A percentile compares a stretch with the other conserved stretches of the same genome.
These are phyloP conservation scores for Recurvomyces mirabilis DNA, from an alignment of 495 filamentous ascomycete species.

Conservation along the genomic window DNA sequence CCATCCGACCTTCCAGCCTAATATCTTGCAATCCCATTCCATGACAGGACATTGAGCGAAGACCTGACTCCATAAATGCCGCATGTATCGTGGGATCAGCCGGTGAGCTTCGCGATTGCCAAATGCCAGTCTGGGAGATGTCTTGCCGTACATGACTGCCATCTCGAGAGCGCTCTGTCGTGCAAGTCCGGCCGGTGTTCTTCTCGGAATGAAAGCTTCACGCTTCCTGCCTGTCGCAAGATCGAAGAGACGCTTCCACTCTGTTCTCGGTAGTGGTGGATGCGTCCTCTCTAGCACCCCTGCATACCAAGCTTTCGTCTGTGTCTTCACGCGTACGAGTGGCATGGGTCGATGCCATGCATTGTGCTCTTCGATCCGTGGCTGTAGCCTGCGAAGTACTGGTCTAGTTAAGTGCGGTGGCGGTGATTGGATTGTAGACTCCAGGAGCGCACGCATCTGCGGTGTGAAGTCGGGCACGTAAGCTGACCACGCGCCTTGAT, in stretches of 20 bases:
- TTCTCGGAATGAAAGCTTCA: slow-evolving; percentile 34
- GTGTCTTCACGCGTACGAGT: slow-evolving; percentile 42
- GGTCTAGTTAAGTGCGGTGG: slow-evolving; percentile 8
- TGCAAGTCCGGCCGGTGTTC: not conserved
- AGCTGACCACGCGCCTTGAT: not conserved
- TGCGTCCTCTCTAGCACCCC: slow-evolving; percentile 42
- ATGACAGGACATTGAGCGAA: slow-evolving; percentile 33
- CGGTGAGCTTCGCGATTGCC: slow-evolving; percentile 32
- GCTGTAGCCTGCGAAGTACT: slow-evolving; percentile 28
- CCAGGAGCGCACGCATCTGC: slow-evolving; percentile 12
- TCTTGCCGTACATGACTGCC: slow-evolving; percentile 14
- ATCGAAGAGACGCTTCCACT: slow-evolving; percentile 51
- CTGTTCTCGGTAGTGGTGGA: slow-evolving; percentile 59
- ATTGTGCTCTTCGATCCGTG: slow-evolving; percentile 48
- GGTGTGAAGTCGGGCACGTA: slow-evolving; percentile 14
- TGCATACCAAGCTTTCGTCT: slow-evolving; percentile 50
- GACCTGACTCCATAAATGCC: slow-evolving; percentile 35
- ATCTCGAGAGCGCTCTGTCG: slow-evolving; percentile 5
- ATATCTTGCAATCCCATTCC: slow-evolving; percentile 20
- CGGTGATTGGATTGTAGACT: slow-evolving; percentile 3
- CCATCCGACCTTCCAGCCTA: slow-evolving; percentile 23
- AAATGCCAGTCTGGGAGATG: slow-evolving; percentile 31
- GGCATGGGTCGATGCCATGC: slow-evolving; percentile 52
- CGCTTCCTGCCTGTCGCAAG: slow-evolving; percentile 41
- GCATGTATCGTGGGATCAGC: slow-evolving; percentile 38